Percentiles rank a stretch among this genome's conserved stretches.
Evolutionary conservation across 2,329 filamentous ascomycete genomes (phyloP).

Genomic region (Salinomyces thailandicus): DNA sequence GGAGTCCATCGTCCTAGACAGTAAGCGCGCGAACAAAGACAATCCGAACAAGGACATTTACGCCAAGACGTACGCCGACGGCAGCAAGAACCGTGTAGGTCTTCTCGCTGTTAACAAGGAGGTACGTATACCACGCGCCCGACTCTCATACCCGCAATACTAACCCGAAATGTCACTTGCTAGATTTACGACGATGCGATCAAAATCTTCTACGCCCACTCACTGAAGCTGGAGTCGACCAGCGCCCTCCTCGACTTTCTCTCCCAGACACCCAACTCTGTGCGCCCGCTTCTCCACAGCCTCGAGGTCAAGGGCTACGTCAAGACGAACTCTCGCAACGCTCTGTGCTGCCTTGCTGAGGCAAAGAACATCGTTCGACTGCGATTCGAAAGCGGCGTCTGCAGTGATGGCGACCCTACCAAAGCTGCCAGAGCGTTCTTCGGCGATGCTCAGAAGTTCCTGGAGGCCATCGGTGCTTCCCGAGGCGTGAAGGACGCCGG

Average conservation of each 20-base stretch:
- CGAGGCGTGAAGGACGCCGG: conserved; percentile 19
- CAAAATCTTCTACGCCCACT: conserved; percentile 23
- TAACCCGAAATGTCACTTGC: not conserved
- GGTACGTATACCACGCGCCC: conserved; percentile 13
- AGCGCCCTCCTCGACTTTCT: conserved; percentile 25
- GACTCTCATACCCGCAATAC: not conserved
- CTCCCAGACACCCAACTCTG: conserved; percentile 12
- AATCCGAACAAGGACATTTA: conserved; percentile 19
- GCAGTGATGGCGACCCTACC: conserved; percentile 18
- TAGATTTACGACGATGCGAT: conserved; percentile 22
- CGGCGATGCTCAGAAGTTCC: conserved; percentile 24
- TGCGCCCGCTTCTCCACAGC: conserved; percentile 14
- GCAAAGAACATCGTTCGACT: conserved; percentile 20
- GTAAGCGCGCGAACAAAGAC: conserved; percentile 20
- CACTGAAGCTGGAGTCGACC: conserved; percentile 25
- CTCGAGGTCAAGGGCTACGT: conserved; percentile 23
- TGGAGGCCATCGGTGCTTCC: conserved; percentile 14
- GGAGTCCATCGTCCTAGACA: conserved; percentile 21
- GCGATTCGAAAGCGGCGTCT: conserved; percentile 21
- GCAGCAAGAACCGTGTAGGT: conserved; percentile 23
- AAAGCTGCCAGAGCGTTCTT: conserved; percentile 28
- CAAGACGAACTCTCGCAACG: conserved; percentile 21
- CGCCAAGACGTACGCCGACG: conserved; percentile 24
- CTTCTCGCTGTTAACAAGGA: conserved; percentile 26
- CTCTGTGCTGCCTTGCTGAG: conserved; percentile 25